Evolutionary conservation across 352 stramenopile genomes (phyloP), one percentile per base, ranked within the genome.

Genomic region (Pythium utonaiense): DNA sequence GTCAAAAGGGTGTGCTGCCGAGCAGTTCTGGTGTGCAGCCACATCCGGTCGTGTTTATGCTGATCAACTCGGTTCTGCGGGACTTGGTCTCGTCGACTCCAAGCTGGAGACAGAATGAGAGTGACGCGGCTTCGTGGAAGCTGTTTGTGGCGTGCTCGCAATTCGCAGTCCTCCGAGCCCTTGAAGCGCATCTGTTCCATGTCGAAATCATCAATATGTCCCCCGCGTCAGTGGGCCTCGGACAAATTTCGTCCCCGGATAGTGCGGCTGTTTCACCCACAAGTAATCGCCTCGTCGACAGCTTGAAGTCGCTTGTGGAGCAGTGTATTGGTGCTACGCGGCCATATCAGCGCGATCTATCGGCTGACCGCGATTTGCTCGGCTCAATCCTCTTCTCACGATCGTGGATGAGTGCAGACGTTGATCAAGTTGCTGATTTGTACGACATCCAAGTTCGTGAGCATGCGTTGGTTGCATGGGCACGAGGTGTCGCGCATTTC

Each of bases 181-280:
- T 96, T 17, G 84, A 96, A 66, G 78, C 80, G 2, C 78, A 96
- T 44, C 80, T 96, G 38, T 96, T 95, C 48, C 83, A 96, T 42
- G 69, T 96, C 14, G 85, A 94, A 59, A 77, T 93, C 14, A 76
- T 83, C 64, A 79, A 74, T 0, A 87, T 89, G 38, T 76, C 75
- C 1, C 88, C 88, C 47, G 85, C 83, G 24, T 95, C 85, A 2
- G 88, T 96, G 42, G 88, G 88, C 28, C 59, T 96, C 14, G 88
- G 88, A 6, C 85, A 93, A 36, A 79, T 88, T 49, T 16, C 71
- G 2, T 74, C 69, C 28, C 10, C 59, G 31, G 61, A 69, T 36
- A 62, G 70, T 17, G 62, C 59, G 3, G 55, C 60, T 9, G 33
- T 14, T 30, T 59, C 69, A 41, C 68, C 54, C 30, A 59, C 42